phyloP scores from a whole-genome alignment of 208 protist genomes.

The Leishmania mexicana region DNA sequence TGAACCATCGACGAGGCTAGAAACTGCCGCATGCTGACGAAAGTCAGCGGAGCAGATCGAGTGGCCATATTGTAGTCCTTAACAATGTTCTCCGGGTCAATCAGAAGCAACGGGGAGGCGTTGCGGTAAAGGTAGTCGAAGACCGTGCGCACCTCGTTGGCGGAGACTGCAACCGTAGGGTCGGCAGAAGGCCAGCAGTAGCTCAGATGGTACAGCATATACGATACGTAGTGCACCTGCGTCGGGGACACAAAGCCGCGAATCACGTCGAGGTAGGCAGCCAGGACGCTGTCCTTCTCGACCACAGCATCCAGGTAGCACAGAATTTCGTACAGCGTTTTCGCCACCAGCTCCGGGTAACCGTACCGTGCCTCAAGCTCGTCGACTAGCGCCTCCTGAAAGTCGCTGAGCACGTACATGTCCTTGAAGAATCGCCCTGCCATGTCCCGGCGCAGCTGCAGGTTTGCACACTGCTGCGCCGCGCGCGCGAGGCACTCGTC shows the following conservation, averaged over 20 bases:
- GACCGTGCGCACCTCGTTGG: slow-evolving; percentile 71
- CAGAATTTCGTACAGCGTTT: slow-evolving; percentile 89
- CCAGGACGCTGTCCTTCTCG: slow-evolving; percentile 52
- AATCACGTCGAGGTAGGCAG: slow-evolving; percentile 79
- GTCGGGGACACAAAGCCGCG: slow-evolving; percentile 84
- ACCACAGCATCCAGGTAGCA: slow-evolving; percentile 83
- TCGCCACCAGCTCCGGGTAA: slow-evolving; percentile 88
- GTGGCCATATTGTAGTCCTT: slow-evolving; percentile 83
- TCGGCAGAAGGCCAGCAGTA: slow-evolving; percentile 86
- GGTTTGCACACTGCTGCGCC: slow-evolving; percentile 61
- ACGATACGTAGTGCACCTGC: slow-evolving; percentile 82
- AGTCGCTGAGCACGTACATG: slow-evolving; percentile 76
- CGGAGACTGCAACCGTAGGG: slow-evolving; percentile 52
- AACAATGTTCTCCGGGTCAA: slow-evolving; percentile 65
- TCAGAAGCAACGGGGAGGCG: slow-evolving; percentile 47
- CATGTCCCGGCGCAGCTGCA: slow-evolving; percentile 68
- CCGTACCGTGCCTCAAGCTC: slow-evolving; percentile 87
- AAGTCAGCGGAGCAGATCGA: slow-evolving; percentile 72
- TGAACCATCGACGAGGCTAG: slow-evolving; percentile 76
- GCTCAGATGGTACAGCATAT: slow-evolving; percentile 83
- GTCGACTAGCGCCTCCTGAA: slow-evolving; percentile 85
- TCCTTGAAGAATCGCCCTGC: slow-evolving; percentile 86
- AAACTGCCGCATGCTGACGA: slow-evolving; percentile 73
- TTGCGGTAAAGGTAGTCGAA: slow-evolving; percentile 83
- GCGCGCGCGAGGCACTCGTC: slow-evolving; percentile 62